Conservation (phyloP, 192 early-diverging fungal species). For the Spizellomyces sp. region DNA sequence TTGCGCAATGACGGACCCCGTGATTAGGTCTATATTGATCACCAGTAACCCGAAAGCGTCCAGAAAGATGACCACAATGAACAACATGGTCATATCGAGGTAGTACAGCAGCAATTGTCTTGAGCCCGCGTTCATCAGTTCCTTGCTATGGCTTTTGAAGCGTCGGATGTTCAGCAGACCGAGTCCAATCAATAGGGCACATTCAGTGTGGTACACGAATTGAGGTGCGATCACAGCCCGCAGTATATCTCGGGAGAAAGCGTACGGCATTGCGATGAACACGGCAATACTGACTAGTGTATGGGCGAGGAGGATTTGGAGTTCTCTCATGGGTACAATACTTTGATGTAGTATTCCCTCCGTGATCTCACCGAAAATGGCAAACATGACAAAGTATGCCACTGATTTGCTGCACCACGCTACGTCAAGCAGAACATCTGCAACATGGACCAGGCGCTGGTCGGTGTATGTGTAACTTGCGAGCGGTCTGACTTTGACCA, state of each 20-base stretch:
- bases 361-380: too few relatives aligned
- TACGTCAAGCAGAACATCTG: too few relatives aligned
- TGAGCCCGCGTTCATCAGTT: background rate
- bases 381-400: too few relatives aligned
- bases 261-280: too few relatives aligned
- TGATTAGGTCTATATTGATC: constrained; percentile 2
- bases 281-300: too few relatives aligned
- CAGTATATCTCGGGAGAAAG: background rate
- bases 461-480: too few relatives aligned
- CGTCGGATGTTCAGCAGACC: constrained; percentile 1
- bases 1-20: background rate
- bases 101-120: constrained; percentile 4
- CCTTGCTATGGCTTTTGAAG: background rate
- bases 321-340: too few relatives aligned
- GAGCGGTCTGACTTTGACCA: too few relatives aligned
- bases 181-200: background rate
- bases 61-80: background rate
- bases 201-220: constrained; percentile 4
- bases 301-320: too few relatives aligned
- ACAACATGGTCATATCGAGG: background rate
- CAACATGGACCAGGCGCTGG: too few relatives aligned
- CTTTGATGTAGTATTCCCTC: too few relatives aligned
- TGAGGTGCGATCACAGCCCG: background rate
- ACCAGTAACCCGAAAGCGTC: background rate
- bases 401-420: too few relatives aligned